Evolutionary conservation across 371 early-diverging fungal species (phyloP), one percentile per base, ranked within the genome.

Genomic region (Rhizopus stolonifer): DNA sequence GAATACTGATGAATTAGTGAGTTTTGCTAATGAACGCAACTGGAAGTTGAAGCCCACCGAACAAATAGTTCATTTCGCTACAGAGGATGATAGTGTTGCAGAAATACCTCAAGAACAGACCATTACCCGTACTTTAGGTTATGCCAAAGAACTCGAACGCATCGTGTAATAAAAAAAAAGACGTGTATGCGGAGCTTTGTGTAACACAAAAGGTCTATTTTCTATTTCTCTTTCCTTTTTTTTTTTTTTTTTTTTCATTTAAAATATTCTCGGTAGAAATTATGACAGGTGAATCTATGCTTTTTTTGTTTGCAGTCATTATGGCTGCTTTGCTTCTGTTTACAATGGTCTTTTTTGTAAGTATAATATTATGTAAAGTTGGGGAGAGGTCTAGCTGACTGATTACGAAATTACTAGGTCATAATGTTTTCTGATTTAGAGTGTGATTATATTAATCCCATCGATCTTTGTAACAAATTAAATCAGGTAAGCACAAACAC

Each of bases 391-490:
- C 31, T 10, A 7, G n/a, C 17, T 31, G 39, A 47, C 7, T 53
- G 22, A 34, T 21, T 42, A 33, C 15, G 31, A n/a, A 49, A 36
- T 38, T 57, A 32, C 38, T 76, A 92, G 93, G 90, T 92, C 55
- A 92, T 92, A 61, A 88, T 90, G 89, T 91, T 93, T 64, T 92
- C 93, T 22, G 93, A 92, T 73, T 81, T 93, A 58, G 94, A 95
- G 81, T 91, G 92, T 79, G 98, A 98, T 63, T 98, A 95, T 76
- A 93, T 98, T 74, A 98, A 98, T 72, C 98, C 98, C 7, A 98
- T 98, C 66, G 98, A 98, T 72, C 84, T 96, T 46, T 95, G 95
- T 79, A 91, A 89, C 75, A 92, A 88, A 65, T 80, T 98, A 56
- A 98, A 98, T 71, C 92, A 89, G 83, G 95, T 92, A 80, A 52